Evolutionary conservation across 306 rosid species (phyloP).

Genomic region (Trifolium fragiferum): DNA sequence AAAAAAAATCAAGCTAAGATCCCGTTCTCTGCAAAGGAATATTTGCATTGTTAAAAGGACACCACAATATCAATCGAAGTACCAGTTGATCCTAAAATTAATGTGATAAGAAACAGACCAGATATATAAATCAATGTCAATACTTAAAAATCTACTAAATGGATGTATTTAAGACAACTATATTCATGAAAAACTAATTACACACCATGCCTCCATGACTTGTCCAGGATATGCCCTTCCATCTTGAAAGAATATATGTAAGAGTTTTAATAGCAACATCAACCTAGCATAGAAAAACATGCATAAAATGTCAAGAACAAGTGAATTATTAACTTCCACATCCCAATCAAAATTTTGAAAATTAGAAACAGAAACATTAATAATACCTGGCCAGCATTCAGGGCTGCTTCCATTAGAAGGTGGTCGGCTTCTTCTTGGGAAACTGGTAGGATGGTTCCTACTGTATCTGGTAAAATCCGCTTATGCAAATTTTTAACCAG

Average conservation of each 20-base stretch:
- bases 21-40: constrained; percentile 3
- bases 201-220: constrained; percentile 91
- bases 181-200: constrained; percentile 29
- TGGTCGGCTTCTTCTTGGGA: constrained; percentile 81
- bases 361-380: not conserved
- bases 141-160: constrained; percentile 6
- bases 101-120: constrained; percentile 2
- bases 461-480: constrained; percentile 73
- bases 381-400: constrained; percentile 72
- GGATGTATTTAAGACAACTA: constrained; percentile 3
- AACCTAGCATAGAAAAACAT: constrained; percentile 53
- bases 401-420: constrained; percentile 89
- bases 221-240: constrained; percentile 82
- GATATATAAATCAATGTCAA: constrained; percentile 19
- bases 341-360: constrained; percentile 22
- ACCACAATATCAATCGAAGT: not conserved
- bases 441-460: constrained; percentile 64
- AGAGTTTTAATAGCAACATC: constrained; percentile 60
- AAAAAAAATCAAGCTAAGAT: not conserved
- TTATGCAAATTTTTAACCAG: constrained; percentile 59
- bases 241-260: constrained; percentile 49
- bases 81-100: constrained; percentile 3
- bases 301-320: constrained; percentile 11
- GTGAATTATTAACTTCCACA: constrained; percentile 3
- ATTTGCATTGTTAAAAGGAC: constrained; percentile 24